Evolutionary conservation across 306 rosid species (phyloP).

Genomic region (Quercus glauca): DNA sequence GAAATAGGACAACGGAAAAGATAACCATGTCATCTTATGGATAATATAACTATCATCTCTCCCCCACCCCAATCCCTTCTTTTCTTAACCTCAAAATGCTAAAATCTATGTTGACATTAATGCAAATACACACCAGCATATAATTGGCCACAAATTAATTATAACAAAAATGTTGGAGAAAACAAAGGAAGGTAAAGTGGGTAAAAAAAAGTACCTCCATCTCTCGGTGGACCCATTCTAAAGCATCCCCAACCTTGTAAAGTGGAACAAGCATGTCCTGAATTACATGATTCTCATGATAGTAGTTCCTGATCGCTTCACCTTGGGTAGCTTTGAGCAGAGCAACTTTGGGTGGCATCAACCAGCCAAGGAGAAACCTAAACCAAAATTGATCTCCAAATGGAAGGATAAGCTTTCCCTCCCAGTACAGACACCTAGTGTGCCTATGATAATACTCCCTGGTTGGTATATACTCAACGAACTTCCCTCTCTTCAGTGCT

Average conservation of each 20-base stretch:
- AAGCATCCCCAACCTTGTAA: constrained; percentile 89
- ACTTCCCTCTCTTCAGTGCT: constrained; percentile 81
- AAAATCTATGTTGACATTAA: not conserved
- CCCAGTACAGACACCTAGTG: constrained; percentile 95
- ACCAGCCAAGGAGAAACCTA: constrained; percentile 84
- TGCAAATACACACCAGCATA: not conserved
- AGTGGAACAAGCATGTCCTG: constrained; percentile 96
- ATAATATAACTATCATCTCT: not conserved
- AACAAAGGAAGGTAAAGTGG: not conserved
- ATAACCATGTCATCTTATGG: not conserved
- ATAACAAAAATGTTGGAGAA: not conserved
- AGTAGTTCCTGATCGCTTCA: constrained; percentile 91
- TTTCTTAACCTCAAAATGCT: not conserved
- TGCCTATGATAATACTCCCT: constrained; percentile 95
- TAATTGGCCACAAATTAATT: not conserved
- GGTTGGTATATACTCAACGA: constrained; percentile 91
- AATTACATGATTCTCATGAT: constrained; percentile 94
- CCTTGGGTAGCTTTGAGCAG: constrained; percentile 98
- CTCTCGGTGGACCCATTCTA: constrained; percentile 89
- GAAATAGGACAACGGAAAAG: not conserved
- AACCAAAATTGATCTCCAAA: constrained; percentile 95
- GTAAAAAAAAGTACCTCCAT: constrained; percentile 75
- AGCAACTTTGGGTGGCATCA: constrained; percentile 99
- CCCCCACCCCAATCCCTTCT: not conserved
- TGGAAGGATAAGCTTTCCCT: constrained; percentile 97